Evolutionary conservation across 2,329 filamentous ascomycete genomes (phyloP), one percentile per base, ranked within the genome.

Genomic region (Colletotrichum higginsianum): DNA sequence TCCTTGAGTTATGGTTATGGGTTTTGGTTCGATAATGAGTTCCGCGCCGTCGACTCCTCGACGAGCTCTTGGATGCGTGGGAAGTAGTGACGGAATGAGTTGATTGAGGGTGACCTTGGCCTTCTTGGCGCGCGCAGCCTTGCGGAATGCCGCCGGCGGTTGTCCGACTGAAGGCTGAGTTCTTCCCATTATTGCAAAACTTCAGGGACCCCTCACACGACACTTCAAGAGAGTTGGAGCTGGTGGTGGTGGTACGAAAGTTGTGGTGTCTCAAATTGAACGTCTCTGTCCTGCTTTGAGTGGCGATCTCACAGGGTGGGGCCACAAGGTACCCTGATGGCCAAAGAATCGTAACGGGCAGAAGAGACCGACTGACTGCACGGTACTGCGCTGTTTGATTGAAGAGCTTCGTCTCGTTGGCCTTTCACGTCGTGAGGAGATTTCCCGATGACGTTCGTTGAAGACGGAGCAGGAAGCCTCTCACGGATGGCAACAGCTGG

Each of bases 91-190:
- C 2, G 90, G 90, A 13, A 92, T 86, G n/a, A 84, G 82, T 75
- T 87, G 87, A 78, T 91, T 90, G 71, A 91, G 79, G 3, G 89
- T 90, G 11, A 86, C 82, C 64, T 86, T 87, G 40, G 88, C 89
- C 67, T 84, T 82, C 75, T 90, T 90, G 16, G 91, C 85, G 46
- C 87, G 85, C 2, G 82, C 80, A 2, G 72, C 71, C 16, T 65
- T 61, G 3, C 71, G 67, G 46, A 74, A 74, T 21, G 61, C 62
- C 7, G 72, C 72, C 15, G 72, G 72, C 2, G 72, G 70, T 30
- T 64, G 72, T 16, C 70, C 72, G 11, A 70, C 40, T 8, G 72
- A 73, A 5, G 70, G 72, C 15, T 74, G 72, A 2, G 65, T 63
- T 44, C 72, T 52, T 4, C 72, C 72, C 72, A 74, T 74, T 44